Conservation (phyloP, 495 filamentous ascomycete species). For the Extremus antarcticus region DNA sequence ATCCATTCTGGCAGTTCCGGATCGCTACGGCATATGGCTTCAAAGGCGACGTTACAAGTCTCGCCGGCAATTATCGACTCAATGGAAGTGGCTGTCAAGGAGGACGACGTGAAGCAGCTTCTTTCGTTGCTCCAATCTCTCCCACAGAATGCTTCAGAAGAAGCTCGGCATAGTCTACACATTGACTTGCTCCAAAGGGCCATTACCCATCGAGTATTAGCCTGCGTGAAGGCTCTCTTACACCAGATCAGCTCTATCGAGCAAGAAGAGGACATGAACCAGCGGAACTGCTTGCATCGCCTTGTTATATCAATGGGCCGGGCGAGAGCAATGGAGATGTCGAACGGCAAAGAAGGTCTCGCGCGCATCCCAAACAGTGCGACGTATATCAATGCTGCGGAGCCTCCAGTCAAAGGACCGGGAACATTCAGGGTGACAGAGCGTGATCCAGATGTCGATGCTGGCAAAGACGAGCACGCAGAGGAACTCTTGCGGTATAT, state of each 20-base stretch:
- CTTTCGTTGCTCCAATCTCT: conserved; percentile 40
- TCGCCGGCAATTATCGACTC: conserved; percentile 53
- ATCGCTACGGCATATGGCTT: conserved; percentile 58
- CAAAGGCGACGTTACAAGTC: conserved; percentile 60
- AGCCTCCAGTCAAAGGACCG: conserved; percentile 51
- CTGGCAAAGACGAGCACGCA: conserved; percentile 60
- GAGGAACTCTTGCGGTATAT: conserved; percentile 65
- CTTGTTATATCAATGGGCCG: conserved; percentile 83
- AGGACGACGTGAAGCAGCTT: conserved; percentile 56
- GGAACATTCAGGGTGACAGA: conserved; percentile 39
- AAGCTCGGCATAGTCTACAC: conserved; percentile 52
- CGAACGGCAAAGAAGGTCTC: not conserved
- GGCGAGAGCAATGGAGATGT: conserved; percentile 49
- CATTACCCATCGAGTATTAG: conserved; percentile 58
- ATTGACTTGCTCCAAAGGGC: conserved; percentile 74
- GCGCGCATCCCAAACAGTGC: conserved; percentile 22
- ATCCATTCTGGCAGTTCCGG: conserved; percentile 48
- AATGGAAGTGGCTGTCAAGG: conserved; percentile 66
- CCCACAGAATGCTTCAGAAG: conserved; percentile 11
- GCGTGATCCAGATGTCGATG: conserved; percentile 36
- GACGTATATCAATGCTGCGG: conserved; percentile 68
- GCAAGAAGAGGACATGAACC: conserved; percentile 84
- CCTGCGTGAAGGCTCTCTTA: conserved; percentile 60
- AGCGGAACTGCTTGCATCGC: conserved; percentile 84
- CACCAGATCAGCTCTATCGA: conserved; percentile 56